A percentile compares a stretch with the other conserved stretches of the same genome.
These are phyloP conservation scores for Cytospora schulzeri DNA, from an alignment of 2,329 filamentous ascomycete genomes.

Conservation along the genomic window DNA sequence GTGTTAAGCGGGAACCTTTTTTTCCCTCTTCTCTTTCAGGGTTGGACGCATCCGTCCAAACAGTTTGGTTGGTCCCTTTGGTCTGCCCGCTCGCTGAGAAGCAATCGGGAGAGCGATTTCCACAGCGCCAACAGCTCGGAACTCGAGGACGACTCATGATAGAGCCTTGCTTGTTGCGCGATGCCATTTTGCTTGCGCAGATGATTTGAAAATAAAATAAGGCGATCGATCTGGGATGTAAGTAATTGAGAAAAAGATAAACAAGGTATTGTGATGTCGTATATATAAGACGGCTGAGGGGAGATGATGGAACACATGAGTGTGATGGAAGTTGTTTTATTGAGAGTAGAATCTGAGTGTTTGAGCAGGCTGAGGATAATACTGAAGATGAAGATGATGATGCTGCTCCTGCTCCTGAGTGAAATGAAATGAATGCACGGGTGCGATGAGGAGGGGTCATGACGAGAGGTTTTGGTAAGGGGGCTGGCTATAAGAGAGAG, in stretches of 20 bases:
- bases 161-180: not conserved
- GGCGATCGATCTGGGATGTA: not conserved
- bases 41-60: not conserved
- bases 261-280: not conserved
- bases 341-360: not conserved
- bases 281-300: not conserved
- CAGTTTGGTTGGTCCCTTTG: not conserved
- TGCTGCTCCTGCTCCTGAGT: not conserved
- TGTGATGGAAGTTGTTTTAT: not conserved
- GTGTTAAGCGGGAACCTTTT: not conserved
- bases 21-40: too few relatives aligned
- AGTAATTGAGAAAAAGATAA: not conserved
- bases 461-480: constrained; percentile 1
- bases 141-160: not conserved
- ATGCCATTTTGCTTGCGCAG: not conserved
- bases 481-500: constrained; percentile 1
- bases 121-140: not conserved
- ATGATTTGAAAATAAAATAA: not conserved
- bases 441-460: not conserved
- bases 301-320: not conserved
- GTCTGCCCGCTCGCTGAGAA: not conserved
- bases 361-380: not conserved
- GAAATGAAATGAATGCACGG: not conserved
- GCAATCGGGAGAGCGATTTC: not conserved
- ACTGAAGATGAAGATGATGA: not conserved